These are phyloP conservation scores for Anisodus tanguticus DNA, from an alignment of 257 asterid genomes.

Conservation along the genomic window DNA sequence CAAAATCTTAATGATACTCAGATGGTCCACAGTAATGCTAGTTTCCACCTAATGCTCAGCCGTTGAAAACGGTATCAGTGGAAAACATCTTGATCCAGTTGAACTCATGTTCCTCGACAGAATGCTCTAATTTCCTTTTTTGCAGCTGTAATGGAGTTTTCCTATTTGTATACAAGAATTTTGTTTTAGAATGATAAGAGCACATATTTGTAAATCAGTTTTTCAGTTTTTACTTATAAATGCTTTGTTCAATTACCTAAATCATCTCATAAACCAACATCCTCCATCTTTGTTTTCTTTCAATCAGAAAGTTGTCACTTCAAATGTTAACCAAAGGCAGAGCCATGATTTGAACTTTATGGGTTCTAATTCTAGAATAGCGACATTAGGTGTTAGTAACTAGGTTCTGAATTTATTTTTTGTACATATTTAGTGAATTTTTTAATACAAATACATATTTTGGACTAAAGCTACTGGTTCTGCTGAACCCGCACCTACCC, in stretches of 20 bases:
- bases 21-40: neutral
- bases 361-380: no score
- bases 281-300: neutral
- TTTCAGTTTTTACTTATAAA: neutral
- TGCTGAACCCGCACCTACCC: no score
- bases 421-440: no score
- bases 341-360: no score
- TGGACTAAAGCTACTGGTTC: no score
- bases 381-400: no score
- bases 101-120: neutral
- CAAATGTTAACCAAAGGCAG: no score
- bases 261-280: neutral
- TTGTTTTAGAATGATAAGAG: neutral
- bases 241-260: neutral
- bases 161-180: neutral
- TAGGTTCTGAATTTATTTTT: no score
- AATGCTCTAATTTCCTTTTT: neutral
- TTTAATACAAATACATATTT: no score
- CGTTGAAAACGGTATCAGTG: neutral
- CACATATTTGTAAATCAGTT: neutral
- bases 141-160: neutral
- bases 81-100: slow-evolving; percentile 14
- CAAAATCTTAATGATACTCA: neutral
- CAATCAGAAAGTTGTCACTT: neutral
- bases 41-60: slow-evolving; percentile 2